A percentile compares a stretch with the other conserved stretches of the same genome.
These are phyloP conservation scores for Phoenix roebelenii DNA, from an alignment of 176 grass and related monocot species.

Conservation along the genomic window DNA sequence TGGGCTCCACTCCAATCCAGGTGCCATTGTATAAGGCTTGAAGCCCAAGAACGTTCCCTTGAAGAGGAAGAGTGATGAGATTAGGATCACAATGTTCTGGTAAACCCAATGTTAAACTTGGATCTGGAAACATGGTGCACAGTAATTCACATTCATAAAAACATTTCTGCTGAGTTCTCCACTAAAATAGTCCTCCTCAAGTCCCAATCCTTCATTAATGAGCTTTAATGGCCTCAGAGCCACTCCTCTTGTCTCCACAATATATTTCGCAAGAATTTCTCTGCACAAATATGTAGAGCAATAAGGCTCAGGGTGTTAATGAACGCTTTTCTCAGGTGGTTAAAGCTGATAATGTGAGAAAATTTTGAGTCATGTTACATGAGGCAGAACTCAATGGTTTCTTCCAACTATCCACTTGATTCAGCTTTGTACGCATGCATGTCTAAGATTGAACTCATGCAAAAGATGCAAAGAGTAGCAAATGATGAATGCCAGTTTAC, in stretches of 20 bases:
- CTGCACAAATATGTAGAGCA: neutral
- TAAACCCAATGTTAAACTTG: conserved; percentile 50
- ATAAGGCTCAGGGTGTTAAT: too few species aligned
- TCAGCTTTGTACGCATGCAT: too few species aligned
- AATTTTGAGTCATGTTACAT: too few species aligned
- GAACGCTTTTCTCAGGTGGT: too few species aligned
- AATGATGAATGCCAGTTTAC: conserved; percentile 5
- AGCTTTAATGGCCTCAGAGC: conserved; percentile 51
- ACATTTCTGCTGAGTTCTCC: conserved; percentile 40
- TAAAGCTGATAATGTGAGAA: too few species aligned
- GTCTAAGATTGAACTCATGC: too few species aligned
- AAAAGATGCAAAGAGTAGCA: too few species aligned
- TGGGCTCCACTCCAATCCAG: conserved; percentile 34
- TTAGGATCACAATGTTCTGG: conserved; percentile 68
- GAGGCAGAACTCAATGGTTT: too few species aligned
- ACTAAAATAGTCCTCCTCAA: conserved; percentile 43
- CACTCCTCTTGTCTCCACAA: conserved; percentile 25
- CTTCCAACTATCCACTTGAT: too few species aligned
- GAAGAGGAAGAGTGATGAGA: conserved; percentile 53
- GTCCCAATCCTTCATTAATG: conserved; percentile 50
- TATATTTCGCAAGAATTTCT: conserved; percentile 28
- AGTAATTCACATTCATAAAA: conserved; percentile 52
- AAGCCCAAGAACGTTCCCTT: conserved; percentile 36
- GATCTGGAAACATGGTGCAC: conserved; percentile 45
- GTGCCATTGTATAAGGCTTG: conserved; percentile 36